Base-by-base conservation (phyloP, 192 early-diverging fungal species). In the Coemansia sp. region DNA sequence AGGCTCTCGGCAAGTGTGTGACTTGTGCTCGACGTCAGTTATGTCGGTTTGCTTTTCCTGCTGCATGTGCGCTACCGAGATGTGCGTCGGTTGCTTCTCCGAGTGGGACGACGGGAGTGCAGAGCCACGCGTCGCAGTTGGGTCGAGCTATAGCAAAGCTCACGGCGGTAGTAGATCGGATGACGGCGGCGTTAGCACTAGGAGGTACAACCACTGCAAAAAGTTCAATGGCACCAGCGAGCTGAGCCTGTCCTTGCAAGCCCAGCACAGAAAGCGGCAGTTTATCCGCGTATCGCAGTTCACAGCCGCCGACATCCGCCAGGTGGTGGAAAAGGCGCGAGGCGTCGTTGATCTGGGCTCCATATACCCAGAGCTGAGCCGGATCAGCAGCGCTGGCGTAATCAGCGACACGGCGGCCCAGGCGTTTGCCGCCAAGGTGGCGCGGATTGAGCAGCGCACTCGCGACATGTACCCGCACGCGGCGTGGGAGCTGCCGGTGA, bases 1-100 rank as follows among this genome's bases (percentile, higher is more conserved):
- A 0, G 66, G 62, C 5, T 75, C 29, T 24, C 65, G 86, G 2
- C 84, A 87, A 46, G 46, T 73, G 15, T 88, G 87, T 77, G 85
- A 88, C 45, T 54, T 62, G 8, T 88, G 87, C 64, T 11, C 27
- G 3, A 79, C 85, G 19, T 82, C 84, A 19, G 57, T 88, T 10
- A 68, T 85, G 39, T 77, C 74, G 37, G 61, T 68, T 3, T 80
- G 79, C 64, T 84, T 59, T 39, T 6, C 61, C 9, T 88, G 87
- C 67, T 36, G 39, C 32, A 20, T 61, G 49, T 84, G 82, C 38
- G 71, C 53, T 22, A 29, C 32, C 11, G 87, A 88, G 57, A 5
- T 86, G 19, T 88, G 87, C 57, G 11, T 46, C 0, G 46, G n/a
- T 29, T 88, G 87, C 57, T 85, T 77, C 49, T 45, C 32, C 39